Evolutionary conservation across 345 rosid species (phyloP).

Genomic region (Arabis hirsuta): DNA sequence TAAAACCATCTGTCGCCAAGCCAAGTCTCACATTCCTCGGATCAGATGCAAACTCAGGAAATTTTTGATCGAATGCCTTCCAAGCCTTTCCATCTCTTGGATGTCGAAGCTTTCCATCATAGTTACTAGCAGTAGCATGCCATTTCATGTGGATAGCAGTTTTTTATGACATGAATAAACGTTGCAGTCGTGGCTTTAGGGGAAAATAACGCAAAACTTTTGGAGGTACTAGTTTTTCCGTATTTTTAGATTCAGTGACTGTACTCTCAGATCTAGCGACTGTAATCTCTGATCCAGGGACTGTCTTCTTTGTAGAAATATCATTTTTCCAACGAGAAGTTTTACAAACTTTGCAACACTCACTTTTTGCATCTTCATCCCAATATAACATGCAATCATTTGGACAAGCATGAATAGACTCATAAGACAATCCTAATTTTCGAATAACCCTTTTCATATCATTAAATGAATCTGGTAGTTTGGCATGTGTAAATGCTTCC

Average conservation of each 20-base stretch:
- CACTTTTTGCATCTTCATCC: background rate
- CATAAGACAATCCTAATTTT: background rate
- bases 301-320: too few relatives aligned
- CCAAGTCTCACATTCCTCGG: background rate
- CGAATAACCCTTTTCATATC: background rate
- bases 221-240: too few relatives aligned
- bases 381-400: slow-evolving; percentile 11
- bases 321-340: background rate
- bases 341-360: background rate
- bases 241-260: too few relatives aligned
- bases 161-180: background rate
- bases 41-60: slow-evolving; percentile 3
- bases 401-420: slow-evolving; percentile 3
- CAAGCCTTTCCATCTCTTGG: slow-evolving; percentile 5
- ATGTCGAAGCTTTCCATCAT: slow-evolving; percentile 11
- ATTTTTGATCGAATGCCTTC: slow-evolving; percentile 5
- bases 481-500: slow-evolving; percentile 6
- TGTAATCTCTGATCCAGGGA: too few relatives aligned
- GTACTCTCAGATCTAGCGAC: too few relatives aligned
- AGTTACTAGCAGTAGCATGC: background rate
- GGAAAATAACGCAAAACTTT: too few relatives aligned
- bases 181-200: too few relatives aligned
- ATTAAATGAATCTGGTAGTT: background rate
- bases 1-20: background rate
- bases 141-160: slow-evolving; percentile 12